These are phyloP conservation scores for Spirogloea muscicola DNA, from an alignment of 139 green algal species.

Conservation along the genomic window DNA sequence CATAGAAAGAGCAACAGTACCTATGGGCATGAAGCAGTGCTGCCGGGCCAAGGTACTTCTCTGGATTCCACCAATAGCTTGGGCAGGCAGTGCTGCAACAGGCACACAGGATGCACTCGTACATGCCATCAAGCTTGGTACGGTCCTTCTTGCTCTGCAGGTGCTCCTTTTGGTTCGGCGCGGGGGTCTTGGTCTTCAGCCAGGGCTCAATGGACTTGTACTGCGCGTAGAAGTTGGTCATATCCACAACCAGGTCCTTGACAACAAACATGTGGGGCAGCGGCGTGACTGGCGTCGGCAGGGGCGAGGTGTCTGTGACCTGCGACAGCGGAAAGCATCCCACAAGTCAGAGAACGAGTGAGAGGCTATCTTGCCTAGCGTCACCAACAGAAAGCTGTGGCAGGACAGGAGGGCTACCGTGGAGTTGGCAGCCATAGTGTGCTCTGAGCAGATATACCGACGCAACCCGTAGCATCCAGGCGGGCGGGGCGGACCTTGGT, in stretches of 20 bases:
- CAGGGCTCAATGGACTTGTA: constrained; percentile 99
- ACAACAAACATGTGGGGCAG: constrained; percentile 99
- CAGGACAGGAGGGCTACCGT: no score
- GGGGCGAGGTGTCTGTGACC: no score
- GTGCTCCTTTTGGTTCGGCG: constrained; percentile 68
- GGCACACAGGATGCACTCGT: constrained; percentile 99
- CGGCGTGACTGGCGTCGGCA: constrained; percentile 75
- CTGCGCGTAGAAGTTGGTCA: constrained; percentile 98
- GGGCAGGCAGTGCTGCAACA: constrained; percentile 96
- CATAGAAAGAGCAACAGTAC: no score
- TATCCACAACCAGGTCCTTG: constrained; percentile 97
- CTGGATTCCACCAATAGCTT: constrained; percentile 96
- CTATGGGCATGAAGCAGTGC: constrained; percentile 92
- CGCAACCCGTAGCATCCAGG: neutral
- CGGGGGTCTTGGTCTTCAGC: constrained; percentile 70
- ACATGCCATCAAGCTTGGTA: constrained; percentile 93
- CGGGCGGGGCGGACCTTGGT: constrained; percentile 72
- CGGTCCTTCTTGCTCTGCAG: constrained; percentile 85
- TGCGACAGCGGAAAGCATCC: no score
- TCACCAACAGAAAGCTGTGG: no score
- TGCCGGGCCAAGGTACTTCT: constrained; percentile 98
- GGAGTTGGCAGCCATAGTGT: no score
- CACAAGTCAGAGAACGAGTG: no score
- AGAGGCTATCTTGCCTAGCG: no score
- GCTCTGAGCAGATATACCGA: no score